Conservation (phyloP, 768 basidiomycete species). For the Boletus rubroflammeus region DNA sequence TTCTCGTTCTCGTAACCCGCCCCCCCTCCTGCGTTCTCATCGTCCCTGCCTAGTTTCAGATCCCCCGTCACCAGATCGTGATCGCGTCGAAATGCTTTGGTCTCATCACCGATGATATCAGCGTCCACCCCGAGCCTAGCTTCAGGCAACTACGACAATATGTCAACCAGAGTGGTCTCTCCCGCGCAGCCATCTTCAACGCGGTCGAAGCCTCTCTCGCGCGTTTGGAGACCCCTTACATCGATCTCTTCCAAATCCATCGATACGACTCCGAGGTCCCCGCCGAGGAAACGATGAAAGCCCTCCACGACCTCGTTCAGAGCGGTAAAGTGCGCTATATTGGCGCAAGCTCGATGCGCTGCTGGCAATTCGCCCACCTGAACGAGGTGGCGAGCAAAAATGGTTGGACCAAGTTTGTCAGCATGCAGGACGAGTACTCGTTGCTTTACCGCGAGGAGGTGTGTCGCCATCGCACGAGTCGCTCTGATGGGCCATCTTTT, state of each 20-base stretch:
- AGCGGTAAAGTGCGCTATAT: conserved; percentile 50
- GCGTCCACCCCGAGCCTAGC: neutral
- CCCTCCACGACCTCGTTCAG: conserved; percentile 47
- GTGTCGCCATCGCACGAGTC: neutral
- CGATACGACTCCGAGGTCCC: conserved; percentile 37
- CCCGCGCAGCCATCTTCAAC: conserved; percentile 38
- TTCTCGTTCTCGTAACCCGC: neutral
- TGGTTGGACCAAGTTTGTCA: conserved; percentile 51
- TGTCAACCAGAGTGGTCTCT: conserved; percentile 34
- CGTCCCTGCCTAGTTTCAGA: conserved; percentile 20
- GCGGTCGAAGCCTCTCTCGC: conserved; percentile 35
- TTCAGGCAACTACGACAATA: conserved; percentile 15
- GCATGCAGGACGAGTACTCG: conserved; percentile 54
- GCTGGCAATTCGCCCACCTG: conserved; percentile 44
- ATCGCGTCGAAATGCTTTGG: conserved; percentile 30
- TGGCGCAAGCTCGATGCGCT: conserved; percentile 45
- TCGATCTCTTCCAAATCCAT: conserved; percentile 46
- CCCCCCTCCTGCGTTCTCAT: too few relatives aligned
- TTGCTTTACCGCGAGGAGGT: conserved; percentile 55
- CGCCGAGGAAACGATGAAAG: conserved; percentile 47
- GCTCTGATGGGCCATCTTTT: neutral
- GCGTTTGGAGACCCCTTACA: conserved; percentile 35
- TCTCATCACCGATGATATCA: conserved; percentile 10
- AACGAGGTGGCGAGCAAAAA: conserved; percentile 43
- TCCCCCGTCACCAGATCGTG: conserved; percentile 33